Conservation (phyloP, 2,329 filamentous ascomycete species). For the Claviceps purpurea region DNA sequence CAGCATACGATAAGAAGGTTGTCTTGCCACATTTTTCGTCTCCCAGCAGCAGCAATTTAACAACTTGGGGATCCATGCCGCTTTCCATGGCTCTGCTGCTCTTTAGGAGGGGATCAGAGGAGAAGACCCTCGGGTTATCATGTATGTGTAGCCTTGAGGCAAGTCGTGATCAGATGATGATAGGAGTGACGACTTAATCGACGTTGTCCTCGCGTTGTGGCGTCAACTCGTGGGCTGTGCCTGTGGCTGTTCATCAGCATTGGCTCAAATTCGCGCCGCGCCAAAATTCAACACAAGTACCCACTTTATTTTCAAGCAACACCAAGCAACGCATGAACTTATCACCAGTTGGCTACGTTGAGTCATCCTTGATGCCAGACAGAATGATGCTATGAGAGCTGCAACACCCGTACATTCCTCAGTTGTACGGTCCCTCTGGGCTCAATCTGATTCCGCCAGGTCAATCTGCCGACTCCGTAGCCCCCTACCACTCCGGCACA, state of each 20-base stretch:
- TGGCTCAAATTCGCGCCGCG: no score
- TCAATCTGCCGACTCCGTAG: conserved; percentile 8
- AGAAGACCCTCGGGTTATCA: no score
- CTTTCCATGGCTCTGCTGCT: neutral
- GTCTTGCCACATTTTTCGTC: conserved; percentile 48
- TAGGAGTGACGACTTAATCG: no score
- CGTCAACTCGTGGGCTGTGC: no score
- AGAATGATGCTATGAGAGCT: conserved; percentile 1
- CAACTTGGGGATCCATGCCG: conserved; percentile 32
- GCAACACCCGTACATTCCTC: conserved; percentile 15
- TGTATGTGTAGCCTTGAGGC: neutral
- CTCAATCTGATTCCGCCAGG: conserved; percentile 13
- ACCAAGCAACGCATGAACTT: no score
- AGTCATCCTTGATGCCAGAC: neutral
- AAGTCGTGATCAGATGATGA: no score
- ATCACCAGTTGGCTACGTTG: neutral
- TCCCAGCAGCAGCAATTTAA: conserved; percentile 45
- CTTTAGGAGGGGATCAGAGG: no score
- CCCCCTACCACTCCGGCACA: neutral
- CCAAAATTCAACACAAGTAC: neutral
- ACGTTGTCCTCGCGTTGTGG: no score
- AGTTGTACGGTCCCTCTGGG: conserved; percentile 12
- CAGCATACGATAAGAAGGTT: conserved; percentile 45
- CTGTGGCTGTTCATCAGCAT: no score
- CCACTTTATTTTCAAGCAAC: neutral